A percentile compares a stretch with the other conserved stretches of the same genome.
Conservation (phyloP, 2,329 filamentous ascomycete species). For the Hyphodiscus sp. region DNA sequence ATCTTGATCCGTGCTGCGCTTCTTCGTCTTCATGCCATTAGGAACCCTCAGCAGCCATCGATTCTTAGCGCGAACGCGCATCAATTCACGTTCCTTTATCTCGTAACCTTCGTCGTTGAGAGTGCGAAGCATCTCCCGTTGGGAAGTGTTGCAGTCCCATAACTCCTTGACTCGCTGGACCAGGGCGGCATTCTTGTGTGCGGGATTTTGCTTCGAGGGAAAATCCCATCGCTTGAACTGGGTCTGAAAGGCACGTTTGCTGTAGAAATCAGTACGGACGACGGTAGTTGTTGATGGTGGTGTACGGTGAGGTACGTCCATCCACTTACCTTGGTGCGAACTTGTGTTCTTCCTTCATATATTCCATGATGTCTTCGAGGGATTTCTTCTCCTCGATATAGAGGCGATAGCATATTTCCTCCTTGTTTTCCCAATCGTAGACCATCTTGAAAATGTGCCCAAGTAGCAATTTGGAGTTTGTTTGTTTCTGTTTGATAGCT, state of each 20-base stretch:
- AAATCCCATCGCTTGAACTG: conserved; percentile 78
- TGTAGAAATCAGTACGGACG: conserved; percentile 31
- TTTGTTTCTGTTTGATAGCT: not conserved
- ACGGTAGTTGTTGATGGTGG: conserved; percentile 9
- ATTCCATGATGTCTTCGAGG: conserved; percentile 67
- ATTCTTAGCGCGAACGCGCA: conserved; percentile 62
- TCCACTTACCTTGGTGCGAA: conserved; percentile 62
- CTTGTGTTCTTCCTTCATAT: conserved; percentile 56
- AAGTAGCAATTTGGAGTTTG: conserved; percentile 2
- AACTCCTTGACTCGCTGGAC: conserved; percentile 66
- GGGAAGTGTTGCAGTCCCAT: conserved; percentile 68
- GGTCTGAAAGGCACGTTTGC: conserved; percentile 69
- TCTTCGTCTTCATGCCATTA: conserved; percentile 48
- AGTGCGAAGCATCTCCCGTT: conserved; percentile 66
- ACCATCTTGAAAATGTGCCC: conserved; percentile 30
- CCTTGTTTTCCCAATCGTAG: conserved; percentile 63
- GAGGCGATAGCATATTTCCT: conserved; percentile 59
- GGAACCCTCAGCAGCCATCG: conserved; percentile 59
- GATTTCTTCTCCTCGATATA: conserved; percentile 72
- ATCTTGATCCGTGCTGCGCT: conserved; percentile 28
- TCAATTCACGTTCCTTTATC: conserved; percentile 64
- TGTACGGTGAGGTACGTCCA: conserved; percentile 19
- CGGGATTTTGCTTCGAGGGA: conserved; percentile 65
- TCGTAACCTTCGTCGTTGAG: conserved; percentile 67
- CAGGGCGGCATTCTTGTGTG: conserved; percentile 61